Evolutionary conservation across 2,329 filamentous ascomycete species (phyloP).

Genomic region (Pseudocercospora crystallina): DNA sequence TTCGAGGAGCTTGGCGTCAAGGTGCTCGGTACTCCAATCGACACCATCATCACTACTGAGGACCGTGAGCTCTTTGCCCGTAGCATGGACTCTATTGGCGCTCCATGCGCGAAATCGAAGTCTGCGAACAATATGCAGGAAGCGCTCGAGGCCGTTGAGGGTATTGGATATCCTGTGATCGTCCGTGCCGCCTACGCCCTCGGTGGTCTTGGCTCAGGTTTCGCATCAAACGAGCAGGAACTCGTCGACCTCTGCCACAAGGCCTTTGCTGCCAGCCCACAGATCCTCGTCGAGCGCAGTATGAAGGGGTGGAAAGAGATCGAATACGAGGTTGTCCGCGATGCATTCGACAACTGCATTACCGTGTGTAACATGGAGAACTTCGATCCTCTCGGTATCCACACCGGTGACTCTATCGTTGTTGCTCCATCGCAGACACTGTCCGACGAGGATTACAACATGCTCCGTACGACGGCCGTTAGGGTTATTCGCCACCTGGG

Average conservation of each 20-base stretch:
- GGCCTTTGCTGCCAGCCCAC: constrained; percentile 90
- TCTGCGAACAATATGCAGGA: constrained; percentile 87
- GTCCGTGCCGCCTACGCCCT: constrained; percentile 94
- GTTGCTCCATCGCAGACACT: constrained; percentile 96
- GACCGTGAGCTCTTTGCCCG: constrained; percentile 96
- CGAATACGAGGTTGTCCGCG: constrained; percentile 96
- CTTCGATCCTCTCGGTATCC: constrained; percentile 96
- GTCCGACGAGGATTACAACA: constrained; percentile 98
- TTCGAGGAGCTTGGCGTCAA: constrained; percentile 89
- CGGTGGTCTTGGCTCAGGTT: constrained; percentile 91
- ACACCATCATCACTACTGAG: constrained; percentile 98
- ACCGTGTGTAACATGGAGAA: constrained; percentile 99
- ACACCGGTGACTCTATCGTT: constrained; percentile 97
- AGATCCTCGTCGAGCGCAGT: constrained; percentile 93
- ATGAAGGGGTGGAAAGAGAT: constrained; percentile 99
- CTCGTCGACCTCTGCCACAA: constrained; percentile 87
- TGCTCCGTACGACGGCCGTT: constrained; percentile 94
- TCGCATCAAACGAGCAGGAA: constrained; percentile 83
- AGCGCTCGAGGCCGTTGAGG: constrained; percentile 81
- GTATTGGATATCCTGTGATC: constrained; percentile 95
- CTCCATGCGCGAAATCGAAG: constrained; percentile 96
- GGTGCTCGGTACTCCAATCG: constrained; percentile 93
- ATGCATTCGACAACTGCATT: constrained; percentile 95
- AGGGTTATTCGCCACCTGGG: constrained; percentile 96
- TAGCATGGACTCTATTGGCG: constrained; percentile 97